Evolutionary conservation across 202 grass and related monocot species (phyloP).

Genomic region (Cymbopogon flexuosus): DNA sequence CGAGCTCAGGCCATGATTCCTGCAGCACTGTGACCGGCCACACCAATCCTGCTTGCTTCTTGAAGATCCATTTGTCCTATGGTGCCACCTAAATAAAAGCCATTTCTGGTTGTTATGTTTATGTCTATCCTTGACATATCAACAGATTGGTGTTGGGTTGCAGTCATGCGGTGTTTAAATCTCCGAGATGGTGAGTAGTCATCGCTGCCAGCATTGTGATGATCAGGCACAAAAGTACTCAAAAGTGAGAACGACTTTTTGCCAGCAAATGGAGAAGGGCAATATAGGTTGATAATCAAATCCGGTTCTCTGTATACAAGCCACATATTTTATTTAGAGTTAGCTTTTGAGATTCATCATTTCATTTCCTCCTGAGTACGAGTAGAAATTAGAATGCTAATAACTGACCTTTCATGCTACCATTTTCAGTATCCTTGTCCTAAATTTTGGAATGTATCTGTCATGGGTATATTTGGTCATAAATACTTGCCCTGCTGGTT

Average conservation of each 20-base stretch:
- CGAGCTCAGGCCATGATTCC: conserved; percentile 49
- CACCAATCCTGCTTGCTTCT: conserved; percentile 38
- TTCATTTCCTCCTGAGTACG: conserved; percentile 17
- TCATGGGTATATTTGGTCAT: not conserved
- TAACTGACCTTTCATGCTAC: not conserved
- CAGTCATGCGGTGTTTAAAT: not conserved
- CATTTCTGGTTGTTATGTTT: not conserved
- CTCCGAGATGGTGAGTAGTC: not conserved
- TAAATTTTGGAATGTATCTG: not conserved
- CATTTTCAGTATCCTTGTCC: not conserved
- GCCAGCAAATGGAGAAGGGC: not conserved
- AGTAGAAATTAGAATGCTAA: conserved; percentile 19
- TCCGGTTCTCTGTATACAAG: not conserved
- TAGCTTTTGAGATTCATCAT: conserved; percentile 26
- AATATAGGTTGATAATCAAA: not conserved
- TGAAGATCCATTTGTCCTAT: conserved; percentile 51
- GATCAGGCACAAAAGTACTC: not conserved
- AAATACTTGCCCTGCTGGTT: not conserved
- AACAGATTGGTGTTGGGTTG: not conserved
- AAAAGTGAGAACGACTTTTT: not conserved
- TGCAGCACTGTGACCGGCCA: conserved; percentile 45
- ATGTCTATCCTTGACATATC: not conserved
- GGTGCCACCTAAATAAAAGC: conserved; percentile 31
- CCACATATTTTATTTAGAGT: conserved; percentile 31
- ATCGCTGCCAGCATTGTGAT: not conserved